Evolutionary conservation across 1,284 basidiomycete species (phyloP), one percentile per base, ranked within the genome.

Genomic region (Xanthoconium separans): DNA sequence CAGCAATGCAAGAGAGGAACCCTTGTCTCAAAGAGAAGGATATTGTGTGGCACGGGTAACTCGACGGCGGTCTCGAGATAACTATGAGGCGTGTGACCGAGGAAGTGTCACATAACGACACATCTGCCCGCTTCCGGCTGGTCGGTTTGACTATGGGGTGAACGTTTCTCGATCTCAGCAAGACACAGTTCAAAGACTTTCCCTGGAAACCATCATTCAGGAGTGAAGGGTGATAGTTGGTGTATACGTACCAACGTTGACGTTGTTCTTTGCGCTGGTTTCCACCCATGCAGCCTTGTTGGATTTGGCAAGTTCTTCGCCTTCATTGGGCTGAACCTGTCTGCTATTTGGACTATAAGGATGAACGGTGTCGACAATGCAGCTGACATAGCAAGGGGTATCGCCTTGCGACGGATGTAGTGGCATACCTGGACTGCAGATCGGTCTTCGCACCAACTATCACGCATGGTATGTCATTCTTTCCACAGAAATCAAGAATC

Each of bases 391-490:
- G 55, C 53, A 55, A 41, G 57, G 54, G 45, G 47, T 40, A 49
- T 52, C 31, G 49, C 50, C 47, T n/a, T 54, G 50, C 49, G 51
- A 60, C 24, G 47, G 37, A 54, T 29, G 49, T 12, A 50, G 47
- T 22, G 40, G 73, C 78, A 70, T 71, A 92, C 88, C 79, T 89
- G 70, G 68, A 79, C 66, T 75, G 80, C 70, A 99, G 74, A 77
- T 99, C 96, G 53, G 81, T 82, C 82, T 99, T 99, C 65, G 97
- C 91, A 15, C 95, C 96, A 24, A 98, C 96, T 60, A 99, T 87
- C 43, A 99, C 94, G 73, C 95, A 95, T 13, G 97, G 95, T 42
- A 98, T 90, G 60, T 87, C 85, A 57, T 88, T 85, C 50, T 93
- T 82, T 47, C 95, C 96, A 50, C 91, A 93, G 70, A 93, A 98